phyloP scores from a whole-genome alignment of 371 early-diverging fungal genomes.

The Saksenaea vasiformis region DNA sequence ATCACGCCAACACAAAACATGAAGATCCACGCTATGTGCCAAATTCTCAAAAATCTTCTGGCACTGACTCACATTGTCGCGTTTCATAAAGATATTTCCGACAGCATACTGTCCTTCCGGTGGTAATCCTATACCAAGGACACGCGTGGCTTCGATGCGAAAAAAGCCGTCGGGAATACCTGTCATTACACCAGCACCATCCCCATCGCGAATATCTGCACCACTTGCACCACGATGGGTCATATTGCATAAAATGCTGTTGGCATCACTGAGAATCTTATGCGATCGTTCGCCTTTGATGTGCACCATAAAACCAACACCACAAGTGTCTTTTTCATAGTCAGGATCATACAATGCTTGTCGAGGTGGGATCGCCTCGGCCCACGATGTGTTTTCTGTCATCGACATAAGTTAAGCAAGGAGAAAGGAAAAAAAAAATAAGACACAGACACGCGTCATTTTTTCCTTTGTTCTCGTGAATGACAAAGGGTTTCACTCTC shows the following conservation, averaged over 20 bases:
- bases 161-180: slow-evolving; percentile 91
- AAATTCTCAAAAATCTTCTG: slow-evolving; percentile 79
- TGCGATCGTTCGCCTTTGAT: slow-evolving; percentile 87
- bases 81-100: slow-evolving; percentile 90
- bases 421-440: background rate
- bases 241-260: slow-evolving; percentile 92
- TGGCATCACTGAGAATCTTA: slow-evolving; percentile 86
- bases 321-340: slow-evolving; percentile 93
- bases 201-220: slow-evolving; percentile 87
- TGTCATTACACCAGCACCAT: slow-evolving; percentile 92
- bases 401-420: background rate
- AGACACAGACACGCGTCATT: background rate
- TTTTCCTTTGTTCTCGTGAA: background rate
- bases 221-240: slow-evolving; percentile 87
- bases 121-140: slow-evolving; percentile 68
- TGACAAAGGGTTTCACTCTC: background rate
- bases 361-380: slow-evolving; percentile 77
- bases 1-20: slow-evolving; percentile 86
- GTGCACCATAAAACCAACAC: slow-evolving; percentile 95
- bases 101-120: slow-evolving; percentile 86
- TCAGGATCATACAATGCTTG: slow-evolving; percentile 92
- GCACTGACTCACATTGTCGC: slow-evolving; percentile 61
- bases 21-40: slow-evolving; percentile 70
- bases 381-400: slow-evolving; percentile 36
- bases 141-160: slow-evolving; percentile 55